phyloP scores from a whole-genome alignment of 176 grass and related monocot species.

The Pontederia paniculata region DNA sequence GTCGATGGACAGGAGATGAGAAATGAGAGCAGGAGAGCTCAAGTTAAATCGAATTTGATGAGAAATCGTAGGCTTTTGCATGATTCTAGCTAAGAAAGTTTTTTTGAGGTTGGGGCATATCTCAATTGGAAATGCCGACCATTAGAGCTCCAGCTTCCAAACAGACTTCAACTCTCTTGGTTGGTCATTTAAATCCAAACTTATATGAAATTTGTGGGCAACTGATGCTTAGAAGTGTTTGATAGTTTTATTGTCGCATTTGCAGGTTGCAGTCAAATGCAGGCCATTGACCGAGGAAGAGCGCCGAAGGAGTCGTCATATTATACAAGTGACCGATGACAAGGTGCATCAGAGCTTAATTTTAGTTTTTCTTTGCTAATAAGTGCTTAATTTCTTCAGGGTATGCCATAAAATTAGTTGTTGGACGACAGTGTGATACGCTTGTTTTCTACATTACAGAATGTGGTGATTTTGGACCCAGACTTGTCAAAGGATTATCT shows the following conservation, averaged over 20 bases:
- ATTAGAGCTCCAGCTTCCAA: slow-evolving; percentile 81
- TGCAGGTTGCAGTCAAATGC: slow-evolving; percentile 89
- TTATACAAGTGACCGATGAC: slow-evolving; percentile 90
- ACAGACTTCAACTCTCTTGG: slow-evolving; percentile 83
- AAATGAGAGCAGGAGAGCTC: no score
- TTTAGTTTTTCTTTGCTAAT: slow-evolving; percentile 1
- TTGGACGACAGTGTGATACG: neutral
- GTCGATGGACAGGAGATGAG: no score
- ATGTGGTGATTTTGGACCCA: slow-evolving; percentile 84
- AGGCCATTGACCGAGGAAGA: slow-evolving; percentile 75
- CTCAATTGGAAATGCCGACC: slow-evolving; percentile 45
- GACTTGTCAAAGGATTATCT: slow-evolving; percentile 97
- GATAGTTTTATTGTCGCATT: neutral
- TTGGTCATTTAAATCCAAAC: slow-evolving; percentile 5
- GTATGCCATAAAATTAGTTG: no score
- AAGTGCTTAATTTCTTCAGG: neutral
- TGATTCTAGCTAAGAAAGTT: neutral
- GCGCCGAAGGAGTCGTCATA: slow-evolving; percentile 53
- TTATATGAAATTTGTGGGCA: neutral
- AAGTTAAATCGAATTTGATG: no score
- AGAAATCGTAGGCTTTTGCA: no score
- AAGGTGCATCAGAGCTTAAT: slow-evolving; percentile 33
- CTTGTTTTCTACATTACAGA: slow-evolving; percentile 32
- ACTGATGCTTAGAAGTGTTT: no score
- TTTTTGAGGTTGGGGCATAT: neutral